phyloP scores from a whole-genome alignment of 1,284 basidiomycete species.

The Microstroma glucosiphilum region DNA sequence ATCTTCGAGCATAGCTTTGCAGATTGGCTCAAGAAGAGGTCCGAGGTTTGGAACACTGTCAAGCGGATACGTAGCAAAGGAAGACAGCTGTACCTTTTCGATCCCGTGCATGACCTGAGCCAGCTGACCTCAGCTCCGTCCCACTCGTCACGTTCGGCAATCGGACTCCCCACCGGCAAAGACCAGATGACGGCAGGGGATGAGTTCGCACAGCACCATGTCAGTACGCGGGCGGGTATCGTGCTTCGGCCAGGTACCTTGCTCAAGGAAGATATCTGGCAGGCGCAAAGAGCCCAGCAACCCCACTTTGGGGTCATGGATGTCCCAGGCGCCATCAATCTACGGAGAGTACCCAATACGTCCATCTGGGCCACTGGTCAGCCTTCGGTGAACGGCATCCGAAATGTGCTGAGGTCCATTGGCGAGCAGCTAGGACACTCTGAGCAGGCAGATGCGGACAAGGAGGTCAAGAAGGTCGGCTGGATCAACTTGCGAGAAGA shows the following conservation, averaged over 20 bases:
- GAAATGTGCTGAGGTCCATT: conserved; percentile 64
- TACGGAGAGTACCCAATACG: conserved; percentile 75
- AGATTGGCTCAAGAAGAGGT: conserved; percentile 75
- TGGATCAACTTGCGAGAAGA: conserved; percentile 88
- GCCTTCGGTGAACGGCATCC: conserved; percentile 83
- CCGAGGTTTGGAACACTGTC: conserved; percentile 75
- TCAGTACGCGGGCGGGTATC: conserved; percentile 41
- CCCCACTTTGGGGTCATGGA: conserved; percentile 19
- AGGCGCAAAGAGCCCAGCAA: conserved; percentile 24
- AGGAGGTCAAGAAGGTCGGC: not conserved
- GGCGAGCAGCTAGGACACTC: conserved; percentile 25
- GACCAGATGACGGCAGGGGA: conserved; percentile 36
- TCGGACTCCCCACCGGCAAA: conserved; percentile 24
- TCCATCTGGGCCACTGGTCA: conserved; percentile 67
- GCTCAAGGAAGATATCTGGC: conserved; percentile 50
- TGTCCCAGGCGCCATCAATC: conserved; percentile 86
- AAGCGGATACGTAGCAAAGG: conserved; percentile 31
- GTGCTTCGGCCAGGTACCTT: conserved; percentile 45
- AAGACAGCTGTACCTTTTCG: conserved; percentile 45
- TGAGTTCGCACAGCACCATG: conserved; percentile 49
- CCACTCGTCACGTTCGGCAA: not conserved
- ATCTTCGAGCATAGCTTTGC: conserved; percentile 70
- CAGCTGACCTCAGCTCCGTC: not conserved
- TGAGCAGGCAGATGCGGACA: not conserved
- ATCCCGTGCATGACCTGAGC: conserved; percentile 45